Evolutionary conservation across 148 eudicot species (phyloP), one percentile per base, ranked within the genome.

Genomic region (Vaccinium myrtillus): DNA sequence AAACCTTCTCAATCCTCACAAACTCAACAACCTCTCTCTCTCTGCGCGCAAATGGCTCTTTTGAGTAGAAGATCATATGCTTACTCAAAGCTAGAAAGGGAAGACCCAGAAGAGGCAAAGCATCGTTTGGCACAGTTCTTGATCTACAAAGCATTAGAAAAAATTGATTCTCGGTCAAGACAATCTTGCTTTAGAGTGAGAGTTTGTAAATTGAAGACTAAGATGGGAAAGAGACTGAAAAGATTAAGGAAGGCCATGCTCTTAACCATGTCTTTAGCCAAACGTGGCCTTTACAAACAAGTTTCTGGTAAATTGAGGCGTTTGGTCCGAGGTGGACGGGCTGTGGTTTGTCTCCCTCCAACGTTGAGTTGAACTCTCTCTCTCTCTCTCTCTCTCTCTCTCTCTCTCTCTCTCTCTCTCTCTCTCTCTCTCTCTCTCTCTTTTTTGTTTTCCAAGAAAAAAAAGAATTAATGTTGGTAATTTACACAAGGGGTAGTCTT

Each of bases 81-180:
- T 30, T 94, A 94, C 86, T 87, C 90, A 67, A 94, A 86, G 82
- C 81, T 94, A 69, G 91, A 87, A 48, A 90, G 71, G 56, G 94
- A 92, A 78, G 94, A 93, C 83, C 90, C 88, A 83, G 90, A 93
- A 80, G 98, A 91, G 79, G 77, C 70, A 8, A 82, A 85, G 61
- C 92, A 90, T 27, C 77, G 94, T 39, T 75, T 83, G 79, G 95
- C 95, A 49, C 98, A 93, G 83, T 95, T 91, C 84, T 85, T 94
- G 91, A 95, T 95, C 63, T 93, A 95, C 94, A 95, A 95, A 84
- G 85, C 83, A 25, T 81, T 96, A 51, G 85, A 92, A 81, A 84
- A 88, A 83, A 93, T 84, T 0, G 95, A 92, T 86, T 36, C 61
- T 54, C 83, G 82, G 55, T 79, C 85, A 85, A 89, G 82, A 50